These are phyloP conservation scores for Cicer arietinum DNA, from an alignment of 306 rosid species.

Conservation along the genomic window DNA sequence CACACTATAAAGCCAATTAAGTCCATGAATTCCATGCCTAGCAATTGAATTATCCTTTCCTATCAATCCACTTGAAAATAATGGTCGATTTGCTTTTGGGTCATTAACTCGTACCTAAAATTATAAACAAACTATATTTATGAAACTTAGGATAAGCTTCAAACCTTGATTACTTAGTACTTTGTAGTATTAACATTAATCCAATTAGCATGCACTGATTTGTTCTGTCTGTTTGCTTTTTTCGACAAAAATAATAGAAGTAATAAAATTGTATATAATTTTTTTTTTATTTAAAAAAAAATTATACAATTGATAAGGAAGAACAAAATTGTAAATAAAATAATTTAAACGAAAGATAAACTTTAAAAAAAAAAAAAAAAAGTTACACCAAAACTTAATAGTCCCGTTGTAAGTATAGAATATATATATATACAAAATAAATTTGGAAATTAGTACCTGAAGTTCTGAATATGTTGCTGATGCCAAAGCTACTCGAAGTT, in stretches of 20 bases:
- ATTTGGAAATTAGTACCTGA: slow-evolving; percentile 57
- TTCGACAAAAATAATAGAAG: no score
- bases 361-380: no score
- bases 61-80: slow-evolving; percentile 83
- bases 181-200: background rate
- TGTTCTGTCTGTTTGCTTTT: no score
- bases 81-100: slow-evolving; percentile 58
- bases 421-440: background rate
- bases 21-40: slow-evolving; percentile 94
- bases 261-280: no score
- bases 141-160: background rate
- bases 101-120: slow-evolving; percentile 80
- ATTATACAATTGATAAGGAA: no score
- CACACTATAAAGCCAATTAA: slow-evolving; percentile 73
- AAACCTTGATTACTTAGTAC: background rate
- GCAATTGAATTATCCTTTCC: slow-evolving; percentile 94
- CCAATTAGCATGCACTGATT: no score
- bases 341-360: no score
- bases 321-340: no score
- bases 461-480: slow-evolving; percentile 79
- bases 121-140: slow-evolving; percentile 13
- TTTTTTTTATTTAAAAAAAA: no score
- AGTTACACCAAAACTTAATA: no score
- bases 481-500: slow-evolving; percentile 82
- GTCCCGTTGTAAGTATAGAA: no score